Conservation (phyloP, 2,329 filamentous ascomycete genomes). For the Trichoderma aggressivum region DNA sequence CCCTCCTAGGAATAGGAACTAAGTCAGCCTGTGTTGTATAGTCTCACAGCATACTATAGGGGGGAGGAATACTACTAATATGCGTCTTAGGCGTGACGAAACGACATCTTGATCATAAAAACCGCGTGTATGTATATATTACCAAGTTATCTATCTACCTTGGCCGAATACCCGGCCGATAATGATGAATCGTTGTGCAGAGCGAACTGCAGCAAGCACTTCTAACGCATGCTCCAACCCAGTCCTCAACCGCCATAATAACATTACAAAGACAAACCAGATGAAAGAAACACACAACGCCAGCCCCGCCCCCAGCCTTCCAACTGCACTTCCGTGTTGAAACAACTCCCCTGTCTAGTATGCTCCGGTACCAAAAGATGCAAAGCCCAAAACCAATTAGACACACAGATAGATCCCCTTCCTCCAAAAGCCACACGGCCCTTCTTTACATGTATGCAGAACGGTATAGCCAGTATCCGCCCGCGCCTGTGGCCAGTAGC, state of each 20-base stretch:
- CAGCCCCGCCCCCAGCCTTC: not conserved
- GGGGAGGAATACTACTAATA: not conserved
- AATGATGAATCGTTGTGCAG: not conserved
- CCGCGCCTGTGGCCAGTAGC: conserved; percentile 40
- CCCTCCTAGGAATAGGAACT: not conserved
- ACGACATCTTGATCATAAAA: not conserved
- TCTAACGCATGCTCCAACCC: not conserved
- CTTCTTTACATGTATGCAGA: not conserved
- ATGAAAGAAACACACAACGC: not conserved
- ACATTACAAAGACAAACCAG: not conserved
- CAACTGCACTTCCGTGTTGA: not conserved
- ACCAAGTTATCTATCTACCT: not conserved
- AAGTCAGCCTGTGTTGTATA: not conserved
- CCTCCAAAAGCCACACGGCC: not conserved
- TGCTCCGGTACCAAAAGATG: not conserved
- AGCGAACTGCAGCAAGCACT: not conserved
- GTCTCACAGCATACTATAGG: not conserved
- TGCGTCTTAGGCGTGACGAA: not conserved
- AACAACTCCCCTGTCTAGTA: not conserved
- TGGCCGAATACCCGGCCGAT: not conserved
- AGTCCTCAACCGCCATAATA: not conserved
- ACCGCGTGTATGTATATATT: not conserved
- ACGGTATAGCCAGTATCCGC: conserved; percentile 44
- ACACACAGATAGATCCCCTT: not conserved
- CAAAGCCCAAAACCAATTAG: not conserved